Conservation (phyloP, 2,329 filamentous ascomycete species). For the Colletotrichum endophyticum region DNA sequence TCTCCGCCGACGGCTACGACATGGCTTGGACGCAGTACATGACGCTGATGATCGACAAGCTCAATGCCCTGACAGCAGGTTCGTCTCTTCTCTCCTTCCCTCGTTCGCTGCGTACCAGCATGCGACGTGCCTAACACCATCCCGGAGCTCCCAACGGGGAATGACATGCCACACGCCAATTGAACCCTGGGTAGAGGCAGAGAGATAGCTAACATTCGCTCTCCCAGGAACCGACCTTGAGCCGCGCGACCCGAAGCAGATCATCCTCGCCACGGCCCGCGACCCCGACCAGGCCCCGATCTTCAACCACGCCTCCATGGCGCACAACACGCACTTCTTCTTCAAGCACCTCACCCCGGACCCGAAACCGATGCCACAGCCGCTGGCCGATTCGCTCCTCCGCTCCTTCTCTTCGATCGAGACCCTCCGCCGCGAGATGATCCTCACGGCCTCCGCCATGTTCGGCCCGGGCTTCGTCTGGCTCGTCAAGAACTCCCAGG, state of each 20-base stretch:
- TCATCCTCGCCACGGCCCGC: conserved; percentile 78
- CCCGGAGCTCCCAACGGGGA: background rate
- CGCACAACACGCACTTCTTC: conserved; percentile 89
- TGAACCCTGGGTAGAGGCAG: too few species aligned
- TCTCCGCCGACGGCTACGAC: conserved; percentile 72
- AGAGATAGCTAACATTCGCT: background rate
- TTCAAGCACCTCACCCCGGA: conserved; percentile 60
- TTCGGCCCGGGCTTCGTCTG: conserved; percentile 98
- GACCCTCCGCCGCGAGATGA: conserved; percentile 79
- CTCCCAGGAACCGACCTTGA: conserved; percentile 67
- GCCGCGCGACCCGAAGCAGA: conserved; percentile 65
- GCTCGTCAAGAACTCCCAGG: conserved; percentile 69
- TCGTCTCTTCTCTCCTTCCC: conserved; percentile 32
- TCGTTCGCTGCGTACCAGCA: background rate
- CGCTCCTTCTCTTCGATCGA: conserved; percentile 82
- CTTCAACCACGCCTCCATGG: conserved; percentile 98
- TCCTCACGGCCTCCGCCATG: conserved; percentile 84
- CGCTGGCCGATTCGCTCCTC: conserved; percentile 65
- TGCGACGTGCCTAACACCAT: background rate
- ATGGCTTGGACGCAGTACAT: conserved; percentile 88
- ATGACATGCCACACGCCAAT: background rate
- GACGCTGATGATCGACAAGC: conserved; percentile 71
- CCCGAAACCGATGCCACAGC: conserved; percentile 57
- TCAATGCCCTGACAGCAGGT: conserved; percentile 80
- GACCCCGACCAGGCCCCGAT: conserved; percentile 76